These are phyloP conservation scores for Chamaecrista fasciculata DNA, from an alignment of 306 rosid species.

Conservation along the genomic window DNA sequence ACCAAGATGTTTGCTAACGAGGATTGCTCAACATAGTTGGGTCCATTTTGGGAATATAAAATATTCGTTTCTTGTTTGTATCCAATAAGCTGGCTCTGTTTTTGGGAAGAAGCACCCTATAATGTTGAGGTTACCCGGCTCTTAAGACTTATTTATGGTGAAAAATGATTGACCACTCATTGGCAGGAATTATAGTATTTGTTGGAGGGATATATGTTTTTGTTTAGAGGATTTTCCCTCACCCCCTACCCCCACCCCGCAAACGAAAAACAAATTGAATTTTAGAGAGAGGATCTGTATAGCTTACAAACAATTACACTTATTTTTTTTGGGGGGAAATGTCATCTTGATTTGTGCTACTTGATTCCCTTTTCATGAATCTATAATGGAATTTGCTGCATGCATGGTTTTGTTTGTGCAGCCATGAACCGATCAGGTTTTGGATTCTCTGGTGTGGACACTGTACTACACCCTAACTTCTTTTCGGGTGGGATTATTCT, in stretches of 20 bases:
- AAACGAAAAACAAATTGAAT: not conserved
- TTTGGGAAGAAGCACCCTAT: slow-evolving; percentile 26
- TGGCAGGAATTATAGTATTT: slow-evolving; percentile 38
- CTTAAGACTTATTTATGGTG: slow-evolving; percentile 34
- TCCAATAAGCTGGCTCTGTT: slow-evolving; percentile 51
- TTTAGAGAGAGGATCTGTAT: slow-evolving; percentile 45
- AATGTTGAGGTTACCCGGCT: slow-evolving; percentile 29
- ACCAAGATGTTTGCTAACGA: slow-evolving; percentile 32
- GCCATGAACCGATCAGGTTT: slow-evolving; percentile 15
- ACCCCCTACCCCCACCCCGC: slow-evolving; percentile 11
- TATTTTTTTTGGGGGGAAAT: slow-evolving; percentile 15
- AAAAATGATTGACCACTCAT: slow-evolving; percentile 36
- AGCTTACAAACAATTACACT: slow-evolving; percentile 37
- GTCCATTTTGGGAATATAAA: slow-evolving; percentile 33
- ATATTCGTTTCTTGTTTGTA: slow-evolving; percentile 41
- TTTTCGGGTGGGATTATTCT: no score
- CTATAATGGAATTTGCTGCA: slow-evolving; percentile 30
- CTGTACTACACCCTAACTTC: no score
- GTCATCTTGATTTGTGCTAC: slow-evolving; percentile 34
- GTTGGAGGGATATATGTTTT: slow-evolving; percentile 38
- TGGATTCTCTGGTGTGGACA: no score
- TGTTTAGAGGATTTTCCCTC: slow-evolving; percentile 32
- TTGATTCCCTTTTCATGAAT: slow-evolving; percentile 14
- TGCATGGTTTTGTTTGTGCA: slow-evolving; percentile 11
- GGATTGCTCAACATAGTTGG: slow-evolving; percentile 27